These are phyloP conservation scores for Guadua angustifolia DNA, from an alignment of 176 grass and related monocot genomes.

Conservation along the genomic window DNA sequence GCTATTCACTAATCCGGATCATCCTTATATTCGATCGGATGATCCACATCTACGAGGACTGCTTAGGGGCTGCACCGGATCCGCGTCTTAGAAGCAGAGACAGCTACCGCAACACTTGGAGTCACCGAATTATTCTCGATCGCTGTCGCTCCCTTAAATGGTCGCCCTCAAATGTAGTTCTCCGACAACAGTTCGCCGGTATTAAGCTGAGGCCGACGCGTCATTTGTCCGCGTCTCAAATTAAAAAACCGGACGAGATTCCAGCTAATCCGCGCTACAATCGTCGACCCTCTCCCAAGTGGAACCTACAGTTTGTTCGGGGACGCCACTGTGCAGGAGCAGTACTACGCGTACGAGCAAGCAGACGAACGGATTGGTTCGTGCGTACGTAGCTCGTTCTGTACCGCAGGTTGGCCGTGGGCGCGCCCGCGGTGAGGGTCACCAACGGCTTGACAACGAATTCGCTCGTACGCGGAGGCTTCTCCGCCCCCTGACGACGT, in stretches of 20 bases:
- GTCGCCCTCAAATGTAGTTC: constrained; percentile 34
- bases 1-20: too few relatives aligned
- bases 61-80: too few relatives aligned
- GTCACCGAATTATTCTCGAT: neutral
- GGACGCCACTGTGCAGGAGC: neutral
- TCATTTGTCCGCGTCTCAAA: neutral
- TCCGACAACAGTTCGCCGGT: neutral
- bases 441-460: neutral
- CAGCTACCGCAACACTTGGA: neutral
- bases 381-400: neutral
- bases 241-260: neutral
- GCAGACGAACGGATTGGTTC: neutral
- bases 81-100: neutral
- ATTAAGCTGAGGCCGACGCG: neutral
- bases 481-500: neutral
- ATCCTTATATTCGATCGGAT: too few relatives aligned
- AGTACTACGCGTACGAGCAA: neutral
- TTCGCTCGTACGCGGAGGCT: neutral
- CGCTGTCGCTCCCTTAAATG: constrained; percentile 40
- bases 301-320: neutral
- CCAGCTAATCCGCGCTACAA: neutral
- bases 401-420: neutral
- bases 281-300: neutral
- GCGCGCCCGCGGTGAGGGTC: neutral
- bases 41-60: too few relatives aligned